phyloP scores from a whole-genome alignment of 2,329 filamentous ascomycete genomes.

The Chaetomium sp. region DNA sequence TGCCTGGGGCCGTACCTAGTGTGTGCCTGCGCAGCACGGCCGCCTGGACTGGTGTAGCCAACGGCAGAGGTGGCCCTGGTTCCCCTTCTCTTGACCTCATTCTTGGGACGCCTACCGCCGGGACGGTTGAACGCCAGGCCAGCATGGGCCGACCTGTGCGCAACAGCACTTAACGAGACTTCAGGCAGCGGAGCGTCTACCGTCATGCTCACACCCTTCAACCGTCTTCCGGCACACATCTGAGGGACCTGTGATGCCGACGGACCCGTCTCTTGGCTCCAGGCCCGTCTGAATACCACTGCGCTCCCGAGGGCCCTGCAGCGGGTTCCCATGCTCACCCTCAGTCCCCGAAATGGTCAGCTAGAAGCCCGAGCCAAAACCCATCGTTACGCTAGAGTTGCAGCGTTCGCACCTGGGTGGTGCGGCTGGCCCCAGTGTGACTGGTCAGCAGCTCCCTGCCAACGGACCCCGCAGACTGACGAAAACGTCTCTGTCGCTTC shows the following conservation, averaged over 20 bases:
- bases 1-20: slow-evolving; percentile 13
- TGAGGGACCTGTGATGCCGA: background rate
- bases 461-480: slow-evolving; percentile 22
- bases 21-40: slow-evolving; percentile 12
- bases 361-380: slow-evolving; percentile 12
- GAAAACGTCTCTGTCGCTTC: too few relatives aligned
- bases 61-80: slow-evolving; percentile 23
- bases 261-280: background rate
- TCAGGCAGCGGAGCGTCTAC: slow-evolving; percentile 3
- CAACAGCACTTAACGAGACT: slow-evolving; percentile 13
- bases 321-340: slow-evolving; percentile 24
- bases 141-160: slow-evolving; percentile 10
- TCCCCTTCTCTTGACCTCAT: slow-evolving; percentile 21
- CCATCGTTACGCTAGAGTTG: slow-evolving; percentile 1
- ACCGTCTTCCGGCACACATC: background rate
- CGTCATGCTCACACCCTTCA: background rate
- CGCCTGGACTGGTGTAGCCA: slow-evolving; percentile 23
- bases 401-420: slow-evolving; percentile 19
- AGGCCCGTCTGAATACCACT: background rate
- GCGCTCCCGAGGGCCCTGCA: slow-evolving; percentile 14
- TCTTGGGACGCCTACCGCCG: slow-evolving; percentile 22
- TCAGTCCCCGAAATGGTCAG: slow-evolving; percentile 26
- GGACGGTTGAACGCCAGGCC: slow-evolving; percentile 6
- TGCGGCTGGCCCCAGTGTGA: slow-evolving; percentile 27
- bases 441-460: slow-evolving; percentile 28